Conservation (phyloP, 2,329 filamentous ascomycete genomes). For the Nannizziopsis barbatae region DNA sequence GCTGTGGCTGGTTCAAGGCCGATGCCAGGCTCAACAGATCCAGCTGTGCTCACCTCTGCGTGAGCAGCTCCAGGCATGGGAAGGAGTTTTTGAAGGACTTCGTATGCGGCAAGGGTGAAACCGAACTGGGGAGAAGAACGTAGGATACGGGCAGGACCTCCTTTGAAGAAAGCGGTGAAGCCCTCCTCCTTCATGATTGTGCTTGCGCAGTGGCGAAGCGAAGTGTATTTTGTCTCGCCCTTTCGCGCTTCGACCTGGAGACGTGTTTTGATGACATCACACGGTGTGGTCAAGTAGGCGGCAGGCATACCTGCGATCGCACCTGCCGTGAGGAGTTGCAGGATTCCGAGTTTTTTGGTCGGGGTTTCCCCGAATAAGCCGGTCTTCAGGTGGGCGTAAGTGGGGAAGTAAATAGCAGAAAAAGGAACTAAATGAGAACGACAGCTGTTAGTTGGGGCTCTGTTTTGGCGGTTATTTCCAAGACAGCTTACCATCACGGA, state of each 20-base stretch:
- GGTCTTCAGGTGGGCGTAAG: conserved; percentile 86
- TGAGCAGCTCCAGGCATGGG: conserved; percentile 60
- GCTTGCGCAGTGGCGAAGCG: conserved; percentile 69
- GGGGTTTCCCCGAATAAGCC: conserved; percentile 85
- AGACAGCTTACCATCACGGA: conserved; percentile 56
- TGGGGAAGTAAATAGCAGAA: conserved; percentile 97
- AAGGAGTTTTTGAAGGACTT: conserved; percentile 70
- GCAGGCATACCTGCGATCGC: conserved; percentile 89
- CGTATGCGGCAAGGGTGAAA: conserved; percentile 91
- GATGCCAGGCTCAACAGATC: conserved; percentile 52
- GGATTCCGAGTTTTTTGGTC: conserved; percentile 75
- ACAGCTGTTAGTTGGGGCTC: conserved; percentile 12
- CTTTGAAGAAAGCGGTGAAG: conserved; percentile 96
- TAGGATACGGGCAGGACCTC: conserved; percentile 86
- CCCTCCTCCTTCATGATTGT: conserved; percentile 86
- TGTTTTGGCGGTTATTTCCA: neutral
- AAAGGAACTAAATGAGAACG: conserved; percentile 56
- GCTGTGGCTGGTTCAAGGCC: conserved; percentile 53
- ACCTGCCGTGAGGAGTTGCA: conserved; percentile 87
- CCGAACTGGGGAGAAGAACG: conserved; percentile 95
- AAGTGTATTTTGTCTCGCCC: conserved; percentile 79
- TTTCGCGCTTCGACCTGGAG: conserved; percentile 95
- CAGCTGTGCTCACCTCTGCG: conserved; percentile 45
- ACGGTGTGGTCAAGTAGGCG: conserved; percentile 90
- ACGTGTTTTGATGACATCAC: conserved; percentile 98